A percentile compares a stretch with the other conserved stretches of the same genome.
Conservation (phyloP, 2,329 filamentous ascomycete species). For the Arachnopeziza araneosa region DNA sequence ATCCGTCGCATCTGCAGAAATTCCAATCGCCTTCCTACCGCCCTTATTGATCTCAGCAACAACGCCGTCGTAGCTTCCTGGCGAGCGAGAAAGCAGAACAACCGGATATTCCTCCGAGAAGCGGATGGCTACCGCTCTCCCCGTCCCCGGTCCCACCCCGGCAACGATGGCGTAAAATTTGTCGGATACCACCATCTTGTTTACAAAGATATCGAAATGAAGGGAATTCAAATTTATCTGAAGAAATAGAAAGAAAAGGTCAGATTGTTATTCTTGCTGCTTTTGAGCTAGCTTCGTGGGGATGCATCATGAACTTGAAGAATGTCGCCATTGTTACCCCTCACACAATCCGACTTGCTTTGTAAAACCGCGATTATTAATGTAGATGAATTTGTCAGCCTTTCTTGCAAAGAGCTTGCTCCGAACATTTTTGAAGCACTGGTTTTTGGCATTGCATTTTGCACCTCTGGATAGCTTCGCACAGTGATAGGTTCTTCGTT, state of each 20-base stretch:
- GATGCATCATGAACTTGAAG: background rate
- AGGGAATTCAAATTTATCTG: too few species aligned
- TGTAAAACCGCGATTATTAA: slow-evolving; percentile 1
- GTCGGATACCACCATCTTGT: background rate
- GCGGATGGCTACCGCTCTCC: slow-evolving; percentile 43
- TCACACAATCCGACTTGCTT: slow-evolving; percentile 1
- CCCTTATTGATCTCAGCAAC: slow-evolving; percentile 59
- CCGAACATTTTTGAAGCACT: too few species aligned
- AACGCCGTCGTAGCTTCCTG: slow-evolving; percentile 55
- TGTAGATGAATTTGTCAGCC: background rate
- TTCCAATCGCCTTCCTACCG: slow-evolving; percentile 65
- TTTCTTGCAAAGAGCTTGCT: too few species aligned
- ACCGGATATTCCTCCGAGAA: slow-evolving; percentile 63
- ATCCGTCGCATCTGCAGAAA: slow-evolving; percentile 58
- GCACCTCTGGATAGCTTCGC: too few species aligned
- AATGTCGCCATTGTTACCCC: slow-evolving; percentile 3
- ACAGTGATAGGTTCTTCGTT: too few species aligned
- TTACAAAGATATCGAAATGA: background rate
- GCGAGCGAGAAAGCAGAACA: slow-evolving; percentile 61
- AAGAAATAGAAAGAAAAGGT: background rate
- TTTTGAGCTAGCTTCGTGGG: background rate
- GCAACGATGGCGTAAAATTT: slow-evolving; percentile 61
- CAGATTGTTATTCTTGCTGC: background rate
- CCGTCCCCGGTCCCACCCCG: slow-evolving; percentile 62
- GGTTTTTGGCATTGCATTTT: too few species aligned